Base-by-base conservation (phyloP, 2,329 filamentous ascomycete species). In the Mycocentrospora acerina region DNA sequence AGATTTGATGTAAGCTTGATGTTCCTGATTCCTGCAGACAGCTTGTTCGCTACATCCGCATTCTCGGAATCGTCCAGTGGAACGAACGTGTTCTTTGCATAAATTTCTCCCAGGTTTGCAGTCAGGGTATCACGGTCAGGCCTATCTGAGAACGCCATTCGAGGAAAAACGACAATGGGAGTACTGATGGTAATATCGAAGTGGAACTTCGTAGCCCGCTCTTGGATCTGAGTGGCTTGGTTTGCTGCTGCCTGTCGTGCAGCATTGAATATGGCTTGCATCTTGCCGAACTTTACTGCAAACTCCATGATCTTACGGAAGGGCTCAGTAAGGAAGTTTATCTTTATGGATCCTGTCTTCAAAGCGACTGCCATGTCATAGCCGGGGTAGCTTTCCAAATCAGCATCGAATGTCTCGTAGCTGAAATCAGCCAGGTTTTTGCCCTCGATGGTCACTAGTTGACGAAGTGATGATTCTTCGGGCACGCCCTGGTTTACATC, bases 281-380 rank as follows among this genome's bases (percentile, higher is more conserved):
- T 99, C 70, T 95, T 95, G 44, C 94, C 93, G 65, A 99, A 99
- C 59, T 98, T 98, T 65, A 99, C 90, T 29, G 95, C 76, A 67
- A 98, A 99, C 53, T 94, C 88, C 68, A 98, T 88, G 49, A 99
- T 97, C 70, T 97, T 97, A 35, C 93, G 83, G 74, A 97, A 96
- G 0, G 93, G 93, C 66, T 98, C 94, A 46, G 96, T 91, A 4
- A 97, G 72, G 64, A 99, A 98, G 64, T 96, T 97, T 62, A 98
- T 77, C 70, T 95, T 97, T 66, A 98, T 85, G 0, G 93, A 98
- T 2, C 93, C 93, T 13, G 93, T 91, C 24, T 91, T 83, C 9
- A 99, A 74, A 59, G 83, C 94, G 19, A 98, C 83, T 2, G 90
- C 91, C 11, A 88, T 93, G 62, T 97, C 91, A 59, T 97, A 95